A percentile compares a stretch with the other conserved stretches of the same genome.
phyloP scores from a whole-genome alignment of 2,329 filamentous ascomycete species.

The Ophiostoma sp. region DNA sequence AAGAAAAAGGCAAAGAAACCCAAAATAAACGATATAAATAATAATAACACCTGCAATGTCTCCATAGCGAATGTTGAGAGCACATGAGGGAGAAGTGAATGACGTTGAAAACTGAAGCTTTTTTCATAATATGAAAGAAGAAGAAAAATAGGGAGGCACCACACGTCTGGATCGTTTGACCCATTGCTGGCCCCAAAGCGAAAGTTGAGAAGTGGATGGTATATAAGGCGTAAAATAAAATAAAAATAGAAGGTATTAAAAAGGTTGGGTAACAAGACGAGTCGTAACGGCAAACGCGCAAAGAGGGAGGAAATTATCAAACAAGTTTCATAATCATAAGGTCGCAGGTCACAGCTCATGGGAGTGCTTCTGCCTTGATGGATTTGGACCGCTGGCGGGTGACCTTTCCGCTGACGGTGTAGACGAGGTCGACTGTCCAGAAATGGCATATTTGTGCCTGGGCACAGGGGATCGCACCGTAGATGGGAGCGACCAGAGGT shows the following conservation, averaged over 20 bases:
- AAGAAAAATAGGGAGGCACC: not conserved
- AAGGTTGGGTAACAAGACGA: conserved; percentile 1
- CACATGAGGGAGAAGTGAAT: conserved; percentile 28
- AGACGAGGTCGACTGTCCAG: conserved; percentile 63
- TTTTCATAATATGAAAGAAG: not conserved
- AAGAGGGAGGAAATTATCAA: conserved; percentile 11
- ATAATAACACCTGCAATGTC: conserved; percentile 27
- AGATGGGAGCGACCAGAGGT: conserved; percentile 62
- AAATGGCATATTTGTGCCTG: conserved; percentile 66
- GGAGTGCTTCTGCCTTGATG: conserved; percentile 28
- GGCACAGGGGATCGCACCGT: conserved; percentile 61
- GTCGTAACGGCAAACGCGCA: conserved; percentile 15
- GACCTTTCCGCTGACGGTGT: conserved; percentile 67
- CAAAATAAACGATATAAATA: not conserved
- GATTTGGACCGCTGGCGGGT: conserved; percentile 48
- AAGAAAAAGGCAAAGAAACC: conserved; percentile 10
- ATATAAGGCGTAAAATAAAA: conserved; percentile 1
- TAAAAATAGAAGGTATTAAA: conserved; percentile 15
- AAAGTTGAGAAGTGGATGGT: conserved; percentile 7
- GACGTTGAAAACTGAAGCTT: conserved; percentile 5
- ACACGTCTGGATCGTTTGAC: not conserved
- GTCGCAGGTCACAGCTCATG: conserved; percentile 24
- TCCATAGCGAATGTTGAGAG: conserved; percentile 23
- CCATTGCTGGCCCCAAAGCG: not conserved
- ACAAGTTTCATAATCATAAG: not conserved